Evolutionary conservation across 2,329 filamentous ascomycete genomes (phyloP).

Genomic region (Tolypocladium guangdongense): DNA sequence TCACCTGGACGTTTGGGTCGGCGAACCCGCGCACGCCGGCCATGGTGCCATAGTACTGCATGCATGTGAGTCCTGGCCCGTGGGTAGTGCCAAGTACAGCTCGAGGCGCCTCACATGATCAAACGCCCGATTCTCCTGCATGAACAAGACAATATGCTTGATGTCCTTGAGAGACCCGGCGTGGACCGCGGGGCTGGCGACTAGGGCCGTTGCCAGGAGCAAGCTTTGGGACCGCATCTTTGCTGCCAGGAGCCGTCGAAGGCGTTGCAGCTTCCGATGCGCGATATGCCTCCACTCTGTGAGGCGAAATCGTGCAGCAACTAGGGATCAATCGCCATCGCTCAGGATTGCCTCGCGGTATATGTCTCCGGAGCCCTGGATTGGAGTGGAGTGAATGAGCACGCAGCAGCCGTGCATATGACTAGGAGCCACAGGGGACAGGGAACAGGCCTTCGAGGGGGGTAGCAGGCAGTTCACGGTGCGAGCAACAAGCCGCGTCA

Average conservation of each 20-base stretch:
- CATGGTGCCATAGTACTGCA: constrained; percentile 43
- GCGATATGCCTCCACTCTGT: background rate
- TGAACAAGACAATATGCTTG: constrained; percentile 47
- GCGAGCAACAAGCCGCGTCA: too few relatives aligned
- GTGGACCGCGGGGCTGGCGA: constrained; percentile 6
- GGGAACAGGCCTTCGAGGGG: background rate
- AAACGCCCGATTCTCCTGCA: constrained; percentile 33
- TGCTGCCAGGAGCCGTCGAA: background rate
- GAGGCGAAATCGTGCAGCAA: background rate
- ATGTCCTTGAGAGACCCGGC: constrained; percentile 36
- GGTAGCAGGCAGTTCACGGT: background rate
- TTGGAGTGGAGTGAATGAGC: background rate
- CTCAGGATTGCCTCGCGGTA: background rate
- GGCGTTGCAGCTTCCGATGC: background rate
- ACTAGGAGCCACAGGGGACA: background rate
- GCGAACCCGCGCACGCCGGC: constrained; percentile 42
- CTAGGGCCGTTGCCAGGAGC: constrained; percentile 4
- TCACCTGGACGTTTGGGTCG: constrained; percentile 23
- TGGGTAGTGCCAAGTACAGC: background rate
- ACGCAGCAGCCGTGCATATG: background rate
- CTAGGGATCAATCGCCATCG: background rate
- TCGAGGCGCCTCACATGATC: constrained; percentile 15
- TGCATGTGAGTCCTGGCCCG: background rate
- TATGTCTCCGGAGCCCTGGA: background rate
- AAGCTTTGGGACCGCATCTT: background rate